Percentiles rank a stretch among this genome's conserved stretches.
Conservation (phyloP, 2,329 filamentous ascomycete genomes). For the Xylaria sp. region DNA sequence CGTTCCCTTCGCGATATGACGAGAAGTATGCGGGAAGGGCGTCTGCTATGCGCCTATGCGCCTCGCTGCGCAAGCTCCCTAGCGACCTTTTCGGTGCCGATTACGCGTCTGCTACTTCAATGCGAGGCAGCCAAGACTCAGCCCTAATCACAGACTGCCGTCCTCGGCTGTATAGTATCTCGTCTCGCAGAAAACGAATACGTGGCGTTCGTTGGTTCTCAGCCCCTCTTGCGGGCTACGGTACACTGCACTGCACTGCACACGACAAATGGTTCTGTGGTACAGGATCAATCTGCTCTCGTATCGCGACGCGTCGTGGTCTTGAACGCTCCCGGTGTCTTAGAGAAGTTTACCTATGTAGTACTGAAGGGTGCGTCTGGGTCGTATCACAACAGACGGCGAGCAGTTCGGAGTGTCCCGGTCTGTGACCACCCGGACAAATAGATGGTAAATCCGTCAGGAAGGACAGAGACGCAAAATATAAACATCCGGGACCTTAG, state of each 20-base stretch:
- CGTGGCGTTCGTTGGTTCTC: slow-evolving; percentile 21
- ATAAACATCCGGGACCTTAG: not conserved
- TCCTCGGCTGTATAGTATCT: not conserved
- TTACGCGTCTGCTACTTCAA: slow-evolving; percentile 10
- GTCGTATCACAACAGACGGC: slow-evolving; percentile 24
- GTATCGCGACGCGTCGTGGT: slow-evolving; percentile 29
- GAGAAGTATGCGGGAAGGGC: slow-evolving; percentile 5
- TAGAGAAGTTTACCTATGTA: not conserved
- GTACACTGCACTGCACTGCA: not conserved
- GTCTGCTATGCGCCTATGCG: not conserved
- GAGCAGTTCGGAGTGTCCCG: not conserved
- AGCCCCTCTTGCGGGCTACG: not conserved
- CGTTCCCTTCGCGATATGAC: slow-evolving; percentile 1
- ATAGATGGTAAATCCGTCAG: slow-evolving; percentile 4
- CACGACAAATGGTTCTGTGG: not conserved
- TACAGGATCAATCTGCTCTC: slow-evolving; percentile 24
- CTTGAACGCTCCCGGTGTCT: not conserved
- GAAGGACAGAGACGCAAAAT: not conserved
- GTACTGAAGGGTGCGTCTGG: slow-evolving; percentile 1
- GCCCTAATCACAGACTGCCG: slow-evolving; percentile 6
- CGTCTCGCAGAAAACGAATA: not conserved
- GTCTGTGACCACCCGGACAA: slow-evolving; percentile 2
- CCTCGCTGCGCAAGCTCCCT: slow-evolving; percentile 17
- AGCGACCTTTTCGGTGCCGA: slow-evolving; percentile 1
- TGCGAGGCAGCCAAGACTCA: slow-evolving; percentile 28